Evolutionary conservation across 345 rosid genomes (phyloP), one percentile per base, ranked within the genome.

Genomic region (Syzygium jambos): DNA sequence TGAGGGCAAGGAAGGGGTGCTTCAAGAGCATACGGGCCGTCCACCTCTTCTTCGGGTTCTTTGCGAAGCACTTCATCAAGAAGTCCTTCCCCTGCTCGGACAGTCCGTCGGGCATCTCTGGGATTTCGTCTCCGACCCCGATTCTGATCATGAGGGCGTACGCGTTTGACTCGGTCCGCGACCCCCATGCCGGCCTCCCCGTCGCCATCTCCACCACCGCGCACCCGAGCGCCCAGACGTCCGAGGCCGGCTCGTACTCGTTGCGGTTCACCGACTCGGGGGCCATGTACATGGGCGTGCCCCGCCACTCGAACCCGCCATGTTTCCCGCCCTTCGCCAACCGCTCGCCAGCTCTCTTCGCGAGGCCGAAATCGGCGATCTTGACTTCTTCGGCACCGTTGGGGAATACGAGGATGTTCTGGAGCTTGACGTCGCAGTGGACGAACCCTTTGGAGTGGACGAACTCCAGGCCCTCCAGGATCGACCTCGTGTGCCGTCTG

Each of bases 181-280:
- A 61, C 55, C 89, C 89, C 99, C 98, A 96, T 7, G 95, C 95
- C 56, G 92, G 90, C 90, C 91, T 89, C 4, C 98, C 98, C 2
- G 95, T 93, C 34, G 92, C 85, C 99, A 96, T 96, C 96, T 97
- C 97, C 25, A 92, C 93, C 11, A 94, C 94, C 2, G 89, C 92
- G 51, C 98, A 97, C 3, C 98, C 99, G 16, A 97, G 92, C 13
- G 98, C 97, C 98, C 99, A 97, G 3, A 97, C 92, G 78, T 97
- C 99, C 63, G 90, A 92, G 13, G 95, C 92, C 22, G 96, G 82
- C 88, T 94, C 98, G 80, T 93, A 91, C 52, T 92, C 93, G 87
- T 90, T 92, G 38, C 92, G 88, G 51, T 87, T 91, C 51, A 95
- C 95, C 0, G 98, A 90, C 84, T 97, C 99, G 11, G 98, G 99